phyloP scores from a whole-genome alignment of 2,329 filamentous ascomycete species.

The Venturia oleaginea region DNA sequence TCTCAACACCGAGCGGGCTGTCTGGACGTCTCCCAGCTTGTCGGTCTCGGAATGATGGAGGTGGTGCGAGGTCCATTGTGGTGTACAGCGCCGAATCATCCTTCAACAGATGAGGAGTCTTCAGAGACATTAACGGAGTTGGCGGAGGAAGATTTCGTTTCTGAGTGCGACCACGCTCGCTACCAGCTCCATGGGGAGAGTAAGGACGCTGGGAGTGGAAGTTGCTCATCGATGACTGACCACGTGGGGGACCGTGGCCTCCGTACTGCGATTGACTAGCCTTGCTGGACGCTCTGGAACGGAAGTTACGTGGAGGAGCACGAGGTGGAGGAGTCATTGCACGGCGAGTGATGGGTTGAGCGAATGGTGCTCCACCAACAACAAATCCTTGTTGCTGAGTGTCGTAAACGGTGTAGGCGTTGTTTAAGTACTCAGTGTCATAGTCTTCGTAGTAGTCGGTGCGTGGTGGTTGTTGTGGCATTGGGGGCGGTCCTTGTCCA shows the following conservation, averaged over 20 bases:
- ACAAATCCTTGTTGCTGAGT: constrained; percentile 59
- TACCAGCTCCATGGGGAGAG: constrained; percentile 16
- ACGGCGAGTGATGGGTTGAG: constrained; percentile 74
- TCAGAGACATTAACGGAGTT: constrained; percentile 61
- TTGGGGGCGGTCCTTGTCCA: constrained; percentile 15
- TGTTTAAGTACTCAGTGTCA: constrained; percentile 54
- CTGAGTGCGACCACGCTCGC: constrained; percentile 16
- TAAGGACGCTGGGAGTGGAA: not conserved
- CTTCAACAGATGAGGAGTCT: constrained; percentile 74
- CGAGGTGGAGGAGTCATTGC: constrained; percentile 92
- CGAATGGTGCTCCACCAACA: constrained; percentile 51
- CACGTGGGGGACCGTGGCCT: constrained; percentile 23
- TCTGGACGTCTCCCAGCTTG: constrained; percentile 55
- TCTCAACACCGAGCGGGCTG: constrained; percentile 47
- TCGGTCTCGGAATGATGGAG: constrained; percentile 50
- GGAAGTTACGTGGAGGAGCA: constrained; percentile 49
- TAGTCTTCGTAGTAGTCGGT: constrained; percentile 67
- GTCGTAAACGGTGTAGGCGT: constrained; percentile 48
- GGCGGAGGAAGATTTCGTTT: constrained; percentile 61
- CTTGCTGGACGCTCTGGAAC: constrained; percentile 20
- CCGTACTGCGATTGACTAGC: constrained; percentile 3
- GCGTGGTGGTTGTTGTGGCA: constrained; percentile 23
- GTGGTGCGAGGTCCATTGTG: constrained; percentile 81
- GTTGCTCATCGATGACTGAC: constrained; percentile 34
- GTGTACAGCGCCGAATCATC: constrained; percentile 63